Base-by-base conservation (phyloP, 2,329 filamentous ascomycete genomes). In the Pseudocercospora vitis region DNA sequence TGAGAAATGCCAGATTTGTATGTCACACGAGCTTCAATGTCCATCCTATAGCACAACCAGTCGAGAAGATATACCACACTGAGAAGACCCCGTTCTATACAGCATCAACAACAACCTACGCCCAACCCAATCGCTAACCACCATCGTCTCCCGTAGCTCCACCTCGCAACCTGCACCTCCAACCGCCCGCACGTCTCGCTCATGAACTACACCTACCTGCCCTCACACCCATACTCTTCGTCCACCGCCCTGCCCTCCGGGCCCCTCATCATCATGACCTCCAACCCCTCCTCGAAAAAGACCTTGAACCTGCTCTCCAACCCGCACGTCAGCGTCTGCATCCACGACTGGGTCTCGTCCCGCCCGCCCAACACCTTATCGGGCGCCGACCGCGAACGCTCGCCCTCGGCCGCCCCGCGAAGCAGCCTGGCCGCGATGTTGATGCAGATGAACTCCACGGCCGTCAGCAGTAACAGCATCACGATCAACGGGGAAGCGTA, bases 201-300 rank as follows among this genome's bases (percentile, higher is more conserved):
- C 61, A 99, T 99, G 94, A 96, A 95, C 78, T 97, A 97, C 78
- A 97, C 94, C 68, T 97, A 96, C 75, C 87, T 99, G 18, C 87
- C 91, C 32, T 60, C 62, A 18, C 63, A 66, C 52, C 60, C 66
- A 2, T 66, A 63, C 56, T 51, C 88, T 12, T 85, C 84, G 32
- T 87, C 84, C 72, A 81, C 53, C 7, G 26, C 44, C 11, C 65
- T 70, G 12, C 68, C 67, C 3, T 86, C 61, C 11, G 65, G 67
- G 16, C 76, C 76, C 11, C 72, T 90, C n/a, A 87, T 91, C 60
- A 95, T 97, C 68, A 87, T 97, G 78, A 97, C 94, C 52, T 95
- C 88, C 40, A 90, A 90, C 63, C 84, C 86, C 1, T 82, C 84
- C 52, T 89, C 86, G 29, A 86, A 85, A 63, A 94, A 92, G 75